Base-by-base conservation (phyloP, 2,329 filamentous ascomycete species). In the Ascomycota sp. region DNA sequence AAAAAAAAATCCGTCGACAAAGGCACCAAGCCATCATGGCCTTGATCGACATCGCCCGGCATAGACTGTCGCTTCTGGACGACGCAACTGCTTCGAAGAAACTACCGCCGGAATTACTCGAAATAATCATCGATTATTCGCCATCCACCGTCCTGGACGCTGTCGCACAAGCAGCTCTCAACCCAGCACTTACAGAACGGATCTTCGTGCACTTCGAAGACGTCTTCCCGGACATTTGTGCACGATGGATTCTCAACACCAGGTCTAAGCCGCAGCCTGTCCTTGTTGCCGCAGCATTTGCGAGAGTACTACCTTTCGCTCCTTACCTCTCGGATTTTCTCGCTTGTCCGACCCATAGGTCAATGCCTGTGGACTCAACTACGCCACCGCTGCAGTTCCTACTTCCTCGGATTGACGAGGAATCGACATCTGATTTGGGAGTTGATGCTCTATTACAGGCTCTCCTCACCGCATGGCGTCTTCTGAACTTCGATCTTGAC, bases 221-320 rank as follows among this genome's bases (percentile, higher is more conserved):
- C 39, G 57, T 84, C 29, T 80, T 89, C 46, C 70, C 81, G 44
- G 84, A 93, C 53, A 62, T 91, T 33, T 81, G 77, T 53, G 77
- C 82, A 39, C 64, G 77, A 59, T 92, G 82, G 82, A 60, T 77
- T 31, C 59, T 62, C 46, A 51, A 58, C 49, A 44, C 57, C 25
- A 51, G 53, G 25, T 53, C 49, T 30, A 47, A 52, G 40, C 35
- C 51, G 45, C 43, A 53, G 54, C 43, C 53, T 51, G 44, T 52
- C 45, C 36, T 54, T 27, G 43, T 76, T 34, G 64, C 86, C 40
- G 66, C 74, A 36, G 76, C 79, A 26, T 78, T 92, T 56, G 76
- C 79, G 39, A 68, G 78, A 46, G 64, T 92, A 40, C 53, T 93
- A 44, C 80, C 82, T 12, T 75, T 89, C 59, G 78, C 79, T 42